These are phyloP conservation scores for Juglanconis oblonga DNA, from an alignment of 2,329 filamentous ascomycete species.

Conservation along the genomic window DNA sequence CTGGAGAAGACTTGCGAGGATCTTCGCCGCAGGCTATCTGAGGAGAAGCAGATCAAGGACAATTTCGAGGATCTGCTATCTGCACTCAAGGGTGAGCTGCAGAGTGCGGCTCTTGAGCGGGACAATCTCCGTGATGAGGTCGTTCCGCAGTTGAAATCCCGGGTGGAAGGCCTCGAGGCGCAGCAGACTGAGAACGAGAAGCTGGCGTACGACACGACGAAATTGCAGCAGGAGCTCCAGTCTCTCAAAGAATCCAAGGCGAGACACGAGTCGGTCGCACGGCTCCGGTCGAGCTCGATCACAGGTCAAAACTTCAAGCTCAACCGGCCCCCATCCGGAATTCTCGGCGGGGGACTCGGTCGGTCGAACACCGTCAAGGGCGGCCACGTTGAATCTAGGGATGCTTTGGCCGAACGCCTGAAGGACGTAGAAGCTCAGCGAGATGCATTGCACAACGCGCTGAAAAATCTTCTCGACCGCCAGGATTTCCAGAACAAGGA, in stretches of 20 bases:
- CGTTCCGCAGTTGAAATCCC: constrained; percentile 72
- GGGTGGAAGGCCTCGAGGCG: constrained; percentile 73
- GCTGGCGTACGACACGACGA: constrained; percentile 74
- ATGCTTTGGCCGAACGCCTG: constrained; percentile 71
- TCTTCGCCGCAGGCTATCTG: constrained; percentile 72
- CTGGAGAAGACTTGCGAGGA: constrained; percentile 80
- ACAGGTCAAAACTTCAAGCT: constrained; percentile 30
- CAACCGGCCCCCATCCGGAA: constrained; percentile 26
- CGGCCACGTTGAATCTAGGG: constrained; percentile 54
- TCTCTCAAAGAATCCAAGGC: constrained; percentile 53
- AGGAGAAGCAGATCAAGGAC: constrained; percentile 83
- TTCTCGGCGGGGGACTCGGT: constrained; percentile 29
- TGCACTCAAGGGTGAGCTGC: constrained; percentile 78
- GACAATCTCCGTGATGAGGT: constrained; percentile 90
- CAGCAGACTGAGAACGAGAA: constrained; percentile 71
- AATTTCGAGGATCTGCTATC: constrained; percentile 91
- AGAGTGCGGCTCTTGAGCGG: constrained; percentile 79
- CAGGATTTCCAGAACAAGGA: constrained; percentile 83
- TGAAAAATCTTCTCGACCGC: constrained; percentile 80
- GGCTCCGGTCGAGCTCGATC: constrained; percentile 39
- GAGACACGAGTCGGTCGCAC: constrained; percentile 28
- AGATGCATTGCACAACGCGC: constrained; percentile 83
- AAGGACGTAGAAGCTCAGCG: constrained; percentile 94
- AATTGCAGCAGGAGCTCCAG: constrained; percentile 83
- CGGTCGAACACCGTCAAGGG: constrained; percentile 59